phyloP scores from a whole-genome alignment of 106 monocot genomes.

The Agapanthus africanus region DNA sequence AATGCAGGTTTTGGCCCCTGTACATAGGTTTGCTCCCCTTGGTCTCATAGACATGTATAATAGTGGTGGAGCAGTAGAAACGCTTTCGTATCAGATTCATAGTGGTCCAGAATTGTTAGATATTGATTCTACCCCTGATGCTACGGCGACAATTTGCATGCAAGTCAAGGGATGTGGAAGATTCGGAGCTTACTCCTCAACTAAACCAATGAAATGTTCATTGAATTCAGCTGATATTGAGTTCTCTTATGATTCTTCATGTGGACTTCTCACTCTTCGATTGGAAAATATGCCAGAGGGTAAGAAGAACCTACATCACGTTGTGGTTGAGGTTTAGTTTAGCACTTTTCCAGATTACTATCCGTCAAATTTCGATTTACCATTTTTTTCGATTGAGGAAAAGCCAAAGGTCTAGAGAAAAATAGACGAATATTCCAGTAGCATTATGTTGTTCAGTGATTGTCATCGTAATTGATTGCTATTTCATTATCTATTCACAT shows the following conservation, averaged over 20 bases:
- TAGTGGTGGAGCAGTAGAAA: constrained; percentile 72
- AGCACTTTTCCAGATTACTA: not conserved
- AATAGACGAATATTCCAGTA: not conserved
- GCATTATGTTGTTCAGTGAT: not conserved
- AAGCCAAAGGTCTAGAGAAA: not conserved
- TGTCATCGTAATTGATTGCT: not conserved
- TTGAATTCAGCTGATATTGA: constrained; percentile 31
- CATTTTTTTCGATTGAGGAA: not conserved
- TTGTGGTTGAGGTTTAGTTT: constrained; percentile 56
- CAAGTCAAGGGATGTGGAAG: constrained; percentile 86
- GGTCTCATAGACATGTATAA: constrained; percentile 92
- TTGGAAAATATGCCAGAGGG: constrained; percentile 57
- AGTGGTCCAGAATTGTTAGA: constrained; percentile 4
- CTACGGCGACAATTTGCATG: constrained; percentile 38
- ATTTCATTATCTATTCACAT: not conserved
- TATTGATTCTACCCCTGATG: constrained; percentile 7
- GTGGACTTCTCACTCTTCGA: constrained; percentile 45
- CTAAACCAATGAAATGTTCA: constrained; percentile 50
- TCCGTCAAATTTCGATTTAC: not conserved
- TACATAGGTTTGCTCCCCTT: constrained; percentile 59
- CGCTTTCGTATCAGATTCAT: constrained; percentile 46
- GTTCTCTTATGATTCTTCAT: constrained; percentile 44
- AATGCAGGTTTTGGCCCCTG: constrained; percentile 59
- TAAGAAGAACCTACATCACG: constrained; percentile 29
- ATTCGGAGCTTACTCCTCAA: constrained; percentile 62